Percentiles rank a stretch among this genome's conserved stretches.
Conservation (phyloP, 2,329 filamentous ascomycete genomes). For the Stagonosporopsis rhizophila region DNA sequence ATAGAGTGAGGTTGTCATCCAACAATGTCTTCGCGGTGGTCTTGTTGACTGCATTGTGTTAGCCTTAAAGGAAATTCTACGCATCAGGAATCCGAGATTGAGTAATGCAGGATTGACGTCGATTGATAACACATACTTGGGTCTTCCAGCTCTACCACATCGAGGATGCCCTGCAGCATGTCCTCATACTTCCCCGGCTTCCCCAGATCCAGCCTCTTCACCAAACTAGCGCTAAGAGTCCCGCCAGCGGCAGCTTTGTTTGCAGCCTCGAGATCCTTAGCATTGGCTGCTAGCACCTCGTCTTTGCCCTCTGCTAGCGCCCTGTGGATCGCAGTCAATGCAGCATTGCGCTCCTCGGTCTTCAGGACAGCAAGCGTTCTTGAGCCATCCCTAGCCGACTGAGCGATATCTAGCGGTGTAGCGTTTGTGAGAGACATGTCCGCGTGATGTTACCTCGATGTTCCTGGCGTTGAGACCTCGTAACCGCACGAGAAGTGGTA, state of each 20-base stretch:
- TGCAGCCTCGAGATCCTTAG: conserved; percentile 78
- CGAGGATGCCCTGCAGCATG: conserved; percentile 93
- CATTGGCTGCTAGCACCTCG: conserved; percentile 85
- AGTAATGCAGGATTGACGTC: not conserved
- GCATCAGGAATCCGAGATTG: not conserved
- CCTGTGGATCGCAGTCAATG: conserved; percentile 80
- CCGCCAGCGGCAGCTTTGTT: conserved; percentile 76
- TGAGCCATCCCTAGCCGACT: conserved; percentile 80
- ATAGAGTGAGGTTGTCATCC: conserved; percentile 83
- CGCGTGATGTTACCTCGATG: conserved; percentile 24
- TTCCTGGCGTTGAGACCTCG: conserved; percentile 27
- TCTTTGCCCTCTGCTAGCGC: conserved; percentile 75
- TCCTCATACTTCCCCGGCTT: conserved; percentile 94
- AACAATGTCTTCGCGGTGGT: conserved; percentile 83
- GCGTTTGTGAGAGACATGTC: conserved; percentile 86
- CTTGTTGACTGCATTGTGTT: conserved; percentile 71
- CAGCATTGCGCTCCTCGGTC: conserved; percentile 78
- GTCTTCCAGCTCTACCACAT: conserved; percentile 84
- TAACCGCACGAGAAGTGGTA: conserved; percentile 19
- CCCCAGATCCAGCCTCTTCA: conserved; percentile 86
- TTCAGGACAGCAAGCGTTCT: conserved; percentile 82
- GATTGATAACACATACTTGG: conserved; percentile 69
- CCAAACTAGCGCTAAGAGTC: conserved; percentile 77
- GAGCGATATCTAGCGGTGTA: conserved; percentile 77
- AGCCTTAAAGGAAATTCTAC: not conserved